Conservation (phyloP, 1,284 basidiomycete genomes). For the Ceratobasidium sp. region DNA sequence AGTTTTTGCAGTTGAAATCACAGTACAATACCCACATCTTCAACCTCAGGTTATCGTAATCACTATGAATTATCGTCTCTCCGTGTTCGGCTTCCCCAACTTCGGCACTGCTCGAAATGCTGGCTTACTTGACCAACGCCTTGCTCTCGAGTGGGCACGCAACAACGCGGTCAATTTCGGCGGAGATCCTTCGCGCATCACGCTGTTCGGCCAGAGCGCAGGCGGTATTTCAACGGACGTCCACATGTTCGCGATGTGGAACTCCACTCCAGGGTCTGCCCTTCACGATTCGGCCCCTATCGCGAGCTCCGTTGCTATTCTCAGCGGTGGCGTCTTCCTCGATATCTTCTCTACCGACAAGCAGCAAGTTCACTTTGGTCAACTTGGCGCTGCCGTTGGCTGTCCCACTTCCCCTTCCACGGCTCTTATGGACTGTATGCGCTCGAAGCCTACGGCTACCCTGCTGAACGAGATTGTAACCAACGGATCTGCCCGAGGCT, state of each 20-base stretch:
- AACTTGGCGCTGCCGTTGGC: background rate
- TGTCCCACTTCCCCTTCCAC: background rate
- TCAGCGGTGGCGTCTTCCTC: slow-evolving; percentile 5
- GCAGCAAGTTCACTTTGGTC: background rate
- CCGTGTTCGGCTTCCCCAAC: slow-evolving; percentile 10
- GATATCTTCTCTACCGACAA: slow-evolving; percentile 18
- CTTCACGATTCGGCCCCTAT: slow-evolving; percentile 7
- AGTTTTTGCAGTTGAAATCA: background rate
- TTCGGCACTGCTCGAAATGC: slow-evolving; percentile 52
- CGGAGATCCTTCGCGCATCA: slow-evolving; percentile 55
- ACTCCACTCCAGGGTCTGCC: background rate
- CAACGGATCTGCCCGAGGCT: slow-evolving; percentile 5
- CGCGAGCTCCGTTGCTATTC: background rate
- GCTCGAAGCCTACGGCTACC: background rate
- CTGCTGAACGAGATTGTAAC: background rate
- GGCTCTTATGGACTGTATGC: slow-evolving; percentile 5
- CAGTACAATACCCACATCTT: background rate
- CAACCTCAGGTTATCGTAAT: background rate
- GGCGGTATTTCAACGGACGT: slow-evolving; percentile 55
- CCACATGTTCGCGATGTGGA: slow-evolving; percentile 10
- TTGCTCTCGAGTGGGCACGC: slow-evolving; percentile 50
- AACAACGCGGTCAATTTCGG: slow-evolving; percentile 61
- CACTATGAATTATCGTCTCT: background rate
- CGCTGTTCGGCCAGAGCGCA: slow-evolving; percentile 69
- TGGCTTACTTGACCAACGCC: slow-evolving; percentile 59